These are phyloP conservation scores for Cercospora citrullina DNA, from an alignment of 2,329 filamentous ascomycete species.

Conservation along the genomic window DNA sequence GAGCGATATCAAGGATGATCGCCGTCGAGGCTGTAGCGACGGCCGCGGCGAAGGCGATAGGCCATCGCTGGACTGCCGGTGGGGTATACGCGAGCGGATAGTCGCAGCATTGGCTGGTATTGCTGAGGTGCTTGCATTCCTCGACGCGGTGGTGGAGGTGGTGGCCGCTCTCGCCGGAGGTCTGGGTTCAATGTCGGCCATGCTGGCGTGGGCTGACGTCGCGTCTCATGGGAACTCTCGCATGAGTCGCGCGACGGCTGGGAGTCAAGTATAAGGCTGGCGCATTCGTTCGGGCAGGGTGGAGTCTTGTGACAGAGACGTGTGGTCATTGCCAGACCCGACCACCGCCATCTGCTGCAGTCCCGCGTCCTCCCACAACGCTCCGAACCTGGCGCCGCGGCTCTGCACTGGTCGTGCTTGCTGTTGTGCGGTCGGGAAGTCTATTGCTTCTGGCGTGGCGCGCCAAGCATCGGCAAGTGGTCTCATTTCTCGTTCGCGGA, in stretches of 20 bases:
- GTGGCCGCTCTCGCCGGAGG: conserved; percentile 2
- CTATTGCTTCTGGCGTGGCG: neutral
- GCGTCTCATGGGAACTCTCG: conserved; percentile 5
- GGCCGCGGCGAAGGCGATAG: conserved; percentile 29
- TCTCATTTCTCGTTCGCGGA: neutral
- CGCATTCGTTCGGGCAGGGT: neutral
- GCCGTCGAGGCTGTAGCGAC: conserved; percentile 52
- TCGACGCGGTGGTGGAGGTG: conserved; percentile 11
- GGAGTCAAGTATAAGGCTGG: neutral
- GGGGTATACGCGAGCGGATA: conserved; percentile 26
- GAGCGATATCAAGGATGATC: conserved; percentile 78
- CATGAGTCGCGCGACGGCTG: conserved; percentile 1
- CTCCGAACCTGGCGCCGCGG: neutral
- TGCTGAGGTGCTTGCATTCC: conserved; percentile 2
- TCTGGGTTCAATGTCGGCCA: conserved; percentile 12
- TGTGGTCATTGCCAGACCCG: neutral
- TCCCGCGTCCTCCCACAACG: neutral
- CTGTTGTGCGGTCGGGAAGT: conserved; percentile 1
- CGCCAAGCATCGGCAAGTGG: conserved; percentile 1
- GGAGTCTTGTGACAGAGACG: neutral
- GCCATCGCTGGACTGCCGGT: conserved; percentile 23
- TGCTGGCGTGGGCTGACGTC: conserved; percentile 12
- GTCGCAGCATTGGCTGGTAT: conserved; percentile 20
- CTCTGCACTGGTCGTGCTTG: neutral
- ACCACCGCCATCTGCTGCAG: neutral